Conservation (phyloP, 1,284 basidiomycete species). For the Papiliotrema nemorosa region DNA sequence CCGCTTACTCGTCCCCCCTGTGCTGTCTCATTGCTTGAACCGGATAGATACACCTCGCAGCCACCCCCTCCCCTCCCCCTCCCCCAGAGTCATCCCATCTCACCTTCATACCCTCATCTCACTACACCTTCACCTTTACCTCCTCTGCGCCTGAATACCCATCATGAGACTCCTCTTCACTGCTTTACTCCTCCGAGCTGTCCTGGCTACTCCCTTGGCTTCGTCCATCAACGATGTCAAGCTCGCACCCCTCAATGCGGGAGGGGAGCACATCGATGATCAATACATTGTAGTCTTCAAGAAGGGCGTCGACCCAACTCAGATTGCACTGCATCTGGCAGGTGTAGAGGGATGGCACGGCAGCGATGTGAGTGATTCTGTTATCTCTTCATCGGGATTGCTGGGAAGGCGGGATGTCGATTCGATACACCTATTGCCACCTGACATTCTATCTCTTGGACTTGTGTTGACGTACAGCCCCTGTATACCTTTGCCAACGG, state of each 20-base stretch:
- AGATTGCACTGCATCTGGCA: conserved; percentile 65
- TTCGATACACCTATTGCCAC: background rate
- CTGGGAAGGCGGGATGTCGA: too few species aligned
- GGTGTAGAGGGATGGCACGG: conserved; percentile 31
- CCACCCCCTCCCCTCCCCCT: background rate
- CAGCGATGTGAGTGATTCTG: conserved; percentile 38
- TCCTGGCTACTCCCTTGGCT: conserved; percentile 39
- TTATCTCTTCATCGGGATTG: too few species aligned
- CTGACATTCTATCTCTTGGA: background rate
- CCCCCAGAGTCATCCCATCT: background rate
- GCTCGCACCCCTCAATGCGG: conserved; percentile 45
- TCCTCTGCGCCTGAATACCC: background rate
- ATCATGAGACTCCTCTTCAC: conserved; percentile 26
- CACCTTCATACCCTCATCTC: background rate
- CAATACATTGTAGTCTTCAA: conserved; percentile 88
- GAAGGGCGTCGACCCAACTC: conserved; percentile 58
- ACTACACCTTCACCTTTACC: background rate
- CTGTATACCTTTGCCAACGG: conserved; percentile 29
- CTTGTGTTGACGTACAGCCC: conserved; percentile 21
- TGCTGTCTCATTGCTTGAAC: background rate
- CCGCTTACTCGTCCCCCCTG: background rate
- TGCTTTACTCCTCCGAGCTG: conserved; percentile 35
- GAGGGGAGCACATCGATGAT: conserved; percentile 68
- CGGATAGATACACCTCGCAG: background rate
- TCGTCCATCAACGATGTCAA: conserved; percentile 11